Evolutionary conservation across 192 early-diverging fungal species (phyloP).

Genomic region (Diversispora epigaea): DNA sequence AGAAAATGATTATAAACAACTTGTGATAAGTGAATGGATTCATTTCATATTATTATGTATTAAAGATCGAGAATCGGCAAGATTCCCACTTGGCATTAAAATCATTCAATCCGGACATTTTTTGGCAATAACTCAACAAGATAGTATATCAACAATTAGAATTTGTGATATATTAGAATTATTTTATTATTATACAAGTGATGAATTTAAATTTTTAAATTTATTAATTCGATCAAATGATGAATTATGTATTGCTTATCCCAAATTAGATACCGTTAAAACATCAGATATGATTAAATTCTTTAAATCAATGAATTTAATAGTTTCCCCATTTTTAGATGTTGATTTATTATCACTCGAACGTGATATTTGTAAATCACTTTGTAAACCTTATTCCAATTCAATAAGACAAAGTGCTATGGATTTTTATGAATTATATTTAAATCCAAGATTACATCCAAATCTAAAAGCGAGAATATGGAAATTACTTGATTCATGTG

Average conservation of each 20-base stretch:
- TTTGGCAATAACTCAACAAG: background rate
- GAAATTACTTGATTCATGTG: background rate
- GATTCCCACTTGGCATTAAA: background rate
- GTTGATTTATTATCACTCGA: too few relatives aligned
- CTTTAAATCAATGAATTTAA: too few relatives aligned
- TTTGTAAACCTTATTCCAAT: background rate
- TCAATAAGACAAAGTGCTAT: background rate
- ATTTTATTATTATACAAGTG: background rate
- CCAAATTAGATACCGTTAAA: background rate
- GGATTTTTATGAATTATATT: background rate
- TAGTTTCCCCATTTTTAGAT: too few relatives aligned
- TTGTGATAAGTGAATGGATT: background rate
- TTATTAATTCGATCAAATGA: background rate
- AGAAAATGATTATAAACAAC: background rate
- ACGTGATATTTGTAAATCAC: too few relatives aligned
- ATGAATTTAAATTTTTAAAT: background rate
- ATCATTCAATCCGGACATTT: background rate
- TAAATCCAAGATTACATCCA: background rate
- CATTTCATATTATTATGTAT: background rate
- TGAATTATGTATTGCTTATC: background rate
- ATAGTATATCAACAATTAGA: background rate
- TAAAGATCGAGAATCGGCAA: background rate
- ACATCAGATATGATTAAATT: too few relatives aligned
- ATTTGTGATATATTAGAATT: background rate
- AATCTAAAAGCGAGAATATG: background rate